phyloP scores from a whole-genome alignment of 2,329 filamentous ascomycete species.

The Clonostachys byssicola region DNA sequence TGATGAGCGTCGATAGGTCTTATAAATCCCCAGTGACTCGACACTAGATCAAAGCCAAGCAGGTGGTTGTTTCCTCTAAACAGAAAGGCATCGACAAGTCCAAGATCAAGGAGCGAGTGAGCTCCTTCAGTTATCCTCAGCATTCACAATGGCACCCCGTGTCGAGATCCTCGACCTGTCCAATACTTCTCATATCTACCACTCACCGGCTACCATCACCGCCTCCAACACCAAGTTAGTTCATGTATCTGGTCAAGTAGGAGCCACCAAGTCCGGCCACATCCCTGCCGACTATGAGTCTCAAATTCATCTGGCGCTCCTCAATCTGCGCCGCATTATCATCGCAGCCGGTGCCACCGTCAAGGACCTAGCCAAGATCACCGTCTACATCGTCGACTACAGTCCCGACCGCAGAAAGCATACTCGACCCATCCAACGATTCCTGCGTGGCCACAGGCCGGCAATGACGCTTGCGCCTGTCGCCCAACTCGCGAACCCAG shows the following conservation, averaged over 20 bases:
- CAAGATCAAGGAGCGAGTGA: no score
- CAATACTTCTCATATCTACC: constrained; percentile 8
- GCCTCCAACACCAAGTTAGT: constrained; percentile 8
- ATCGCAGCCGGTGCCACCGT: constrained; percentile 25
- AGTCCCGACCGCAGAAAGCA: constrained; percentile 27
- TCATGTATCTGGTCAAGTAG: constrained; percentile 27
- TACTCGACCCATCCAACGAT: constrained; percentile 25
- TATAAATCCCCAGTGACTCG: no score
- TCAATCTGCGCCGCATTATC: constrained; percentile 28
- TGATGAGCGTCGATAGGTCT: no score
- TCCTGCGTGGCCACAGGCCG: constrained; percentile 30
- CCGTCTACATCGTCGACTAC: constrained; percentile 37
- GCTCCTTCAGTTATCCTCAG: no score
- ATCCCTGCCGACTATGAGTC: constrained; percentile 30
- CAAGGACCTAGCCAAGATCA: constrained; percentile 32
- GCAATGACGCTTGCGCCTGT: constrained; percentile 37
- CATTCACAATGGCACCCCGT: neutral
- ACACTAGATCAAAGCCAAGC: no score
- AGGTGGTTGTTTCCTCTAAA: no score
- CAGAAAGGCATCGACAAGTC: no score
- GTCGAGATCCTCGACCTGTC: constrained; percentile 6
- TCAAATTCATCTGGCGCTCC: constrained; percentile 30
- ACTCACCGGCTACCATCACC: constrained; percentile 11
- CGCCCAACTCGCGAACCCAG: constrained; percentile 25
- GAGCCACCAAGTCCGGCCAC: constrained; percentile 17